Evolutionary conservation across 768 basidiomycete species (phyloP).

Genomic region (Psilocybe subaeruginosa): DNA sequence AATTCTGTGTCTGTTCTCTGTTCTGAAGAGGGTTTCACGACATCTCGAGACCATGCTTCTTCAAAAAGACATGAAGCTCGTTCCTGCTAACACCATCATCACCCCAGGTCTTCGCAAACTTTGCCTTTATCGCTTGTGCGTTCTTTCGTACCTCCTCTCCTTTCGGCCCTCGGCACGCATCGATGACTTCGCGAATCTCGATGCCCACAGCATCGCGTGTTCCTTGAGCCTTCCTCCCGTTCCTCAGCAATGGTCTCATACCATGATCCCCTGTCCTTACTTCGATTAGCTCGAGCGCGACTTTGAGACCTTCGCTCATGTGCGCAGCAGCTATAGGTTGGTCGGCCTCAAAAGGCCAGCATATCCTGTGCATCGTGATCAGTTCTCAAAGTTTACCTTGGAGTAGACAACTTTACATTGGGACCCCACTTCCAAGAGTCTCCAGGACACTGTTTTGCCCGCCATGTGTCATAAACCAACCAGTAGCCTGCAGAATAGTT

Average conservation of each 20-base stretch:
- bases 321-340: neutral
- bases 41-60: neutral
- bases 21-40: neutral
- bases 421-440: neutral
- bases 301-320: neutral
- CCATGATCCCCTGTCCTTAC: neutral
- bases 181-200: neutral
- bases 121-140: neutral
- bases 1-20: neutral
- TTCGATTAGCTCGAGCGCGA: neutral
- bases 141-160: neutral
- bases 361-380: neutral
- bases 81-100: conserved; percentile 2
- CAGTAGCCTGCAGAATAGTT: neutral
- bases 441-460: neutral
- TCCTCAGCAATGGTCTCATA: neutral
- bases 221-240: neutral
- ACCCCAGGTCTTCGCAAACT: conserved; percentile 11
- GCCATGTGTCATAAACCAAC: neutral
- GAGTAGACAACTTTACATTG: neutral
- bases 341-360: neutral
- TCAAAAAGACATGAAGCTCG: conserved; percentile 10
- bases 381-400: neutral
- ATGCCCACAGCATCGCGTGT: neutral
- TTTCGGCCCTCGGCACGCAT: neutral